phyloP scores from a whole-genome alignment of 768 basidiomycete genomes.

The Psilocybe sp. region DNA sequence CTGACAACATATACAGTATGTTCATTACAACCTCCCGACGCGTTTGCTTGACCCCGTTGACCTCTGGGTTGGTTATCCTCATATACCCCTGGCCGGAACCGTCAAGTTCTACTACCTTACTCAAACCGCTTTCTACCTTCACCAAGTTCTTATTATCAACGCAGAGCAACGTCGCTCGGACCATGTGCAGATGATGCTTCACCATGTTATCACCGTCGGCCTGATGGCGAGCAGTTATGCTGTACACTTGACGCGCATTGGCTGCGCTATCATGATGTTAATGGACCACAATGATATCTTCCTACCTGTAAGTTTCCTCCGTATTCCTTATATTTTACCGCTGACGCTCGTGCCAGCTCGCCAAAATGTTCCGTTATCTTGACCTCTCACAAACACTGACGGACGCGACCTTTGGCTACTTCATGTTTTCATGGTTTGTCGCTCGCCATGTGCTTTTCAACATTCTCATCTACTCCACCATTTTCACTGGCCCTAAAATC shows the following conservation, averaged over 20 bases:
- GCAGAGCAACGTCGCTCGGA: conserved; percentile 91
- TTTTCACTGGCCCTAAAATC: conserved; percentile 41
- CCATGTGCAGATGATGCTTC: conserved; percentile 93
- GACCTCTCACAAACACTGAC: conserved; percentile 55
- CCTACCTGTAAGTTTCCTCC: conserved; percentile 65
- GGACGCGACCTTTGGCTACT: conserved; percentile 75
- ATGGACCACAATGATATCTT: conserved; percentile 97
- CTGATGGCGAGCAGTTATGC: conserved; percentile 79
- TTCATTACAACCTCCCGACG: conserved; percentile 72
- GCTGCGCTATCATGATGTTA: conserved; percentile 83
- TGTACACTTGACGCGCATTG: conserved; percentile 83
- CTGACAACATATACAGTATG: conserved; percentile 53
- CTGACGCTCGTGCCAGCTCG: conserved; percentile 49
- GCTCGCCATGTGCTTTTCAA: conserved; percentile 86
- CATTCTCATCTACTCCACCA: conserved; percentile 61
- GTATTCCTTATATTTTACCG: neutral
- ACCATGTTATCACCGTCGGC: conserved; percentile 86
- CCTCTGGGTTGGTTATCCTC: conserved; percentile 82
- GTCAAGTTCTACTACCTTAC: conserved; percentile 89
- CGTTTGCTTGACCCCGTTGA: conserved; percentile 57
- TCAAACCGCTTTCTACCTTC: conserved; percentile 86
- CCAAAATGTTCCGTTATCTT: conserved; percentile 94
- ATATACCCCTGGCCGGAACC: conserved; percentile 72
- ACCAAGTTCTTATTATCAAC: conserved; percentile 90
- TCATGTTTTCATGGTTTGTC: conserved; percentile 87